Percentiles rank a stretch among this genome's conserved stretches.
Evolutionary conservation across 352 stramenopile genomes (phyloP).

Genomic region (Globisporangium lucens): DNA sequence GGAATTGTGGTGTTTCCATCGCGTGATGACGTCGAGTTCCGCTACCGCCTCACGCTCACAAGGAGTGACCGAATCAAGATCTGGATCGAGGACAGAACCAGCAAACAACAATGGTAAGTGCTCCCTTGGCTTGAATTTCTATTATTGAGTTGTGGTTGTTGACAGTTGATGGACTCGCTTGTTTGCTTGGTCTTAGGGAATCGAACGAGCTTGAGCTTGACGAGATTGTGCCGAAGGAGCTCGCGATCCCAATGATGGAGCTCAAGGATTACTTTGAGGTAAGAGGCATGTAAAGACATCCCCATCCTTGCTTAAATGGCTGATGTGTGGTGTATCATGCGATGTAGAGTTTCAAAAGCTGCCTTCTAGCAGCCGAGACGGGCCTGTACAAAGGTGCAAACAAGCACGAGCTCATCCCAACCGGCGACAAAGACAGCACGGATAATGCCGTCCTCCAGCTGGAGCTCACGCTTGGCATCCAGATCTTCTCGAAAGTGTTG

Average conservation of each 20-base stretch:
- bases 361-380: background rate
- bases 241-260: constrained; percentile 8
- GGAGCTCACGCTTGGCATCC: constrained; percentile 9
- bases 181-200: background rate
- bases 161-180: too few relatives aligned
- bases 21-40: background rate
- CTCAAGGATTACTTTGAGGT: constrained; percentile 16
- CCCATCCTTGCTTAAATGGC: background rate
- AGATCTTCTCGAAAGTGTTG: constrained; percentile 14
- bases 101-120: constrained; percentile 9
- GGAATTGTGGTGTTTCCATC: constrained; percentile 4
- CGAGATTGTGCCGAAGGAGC: constrained; percentile 1
- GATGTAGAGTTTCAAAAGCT: constrained; percentile 13
- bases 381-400: background rate
- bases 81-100: constrained; percentile 9
- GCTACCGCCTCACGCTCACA: constrained; percentile 2
- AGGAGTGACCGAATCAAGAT: background rate
- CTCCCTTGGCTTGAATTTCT: background rate
- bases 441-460: background rate
- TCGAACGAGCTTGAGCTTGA: constrained; percentile 8
- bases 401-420: constrained; percentile 6
- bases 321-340: background rate
- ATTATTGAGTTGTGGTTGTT: too few relatives aligned
- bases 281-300: background rate
- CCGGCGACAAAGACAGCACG: background rate